Conservation (phyloP, 1,139 yeast genomes). For the Scheffersomyces illinoinensis region DNA sequence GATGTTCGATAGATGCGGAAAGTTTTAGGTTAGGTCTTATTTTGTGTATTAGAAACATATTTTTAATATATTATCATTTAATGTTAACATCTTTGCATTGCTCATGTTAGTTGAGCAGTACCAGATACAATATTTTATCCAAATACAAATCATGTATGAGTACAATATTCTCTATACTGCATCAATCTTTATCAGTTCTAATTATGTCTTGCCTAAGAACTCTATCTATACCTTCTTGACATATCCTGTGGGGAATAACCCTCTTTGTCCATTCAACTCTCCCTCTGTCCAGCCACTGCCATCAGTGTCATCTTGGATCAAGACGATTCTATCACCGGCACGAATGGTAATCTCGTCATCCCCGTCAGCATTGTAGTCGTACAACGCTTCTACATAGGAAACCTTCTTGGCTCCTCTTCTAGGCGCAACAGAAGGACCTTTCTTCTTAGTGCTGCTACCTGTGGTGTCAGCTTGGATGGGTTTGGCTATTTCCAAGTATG, state of each 20-base stretch:
- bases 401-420: slow-evolving; percentile 70
- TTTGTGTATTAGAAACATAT: not conserved
- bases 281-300: slow-evolving; percentile 99
- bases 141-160: no score
- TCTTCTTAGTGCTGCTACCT: slow-evolving; percentile 37
- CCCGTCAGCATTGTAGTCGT: slow-evolving; percentile 79
- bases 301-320: slow-evolving; percentile 66
- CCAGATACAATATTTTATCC: not conserved
- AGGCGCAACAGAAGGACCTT: slow-evolving; percentile 84
- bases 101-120: not conserved
- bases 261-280: slow-evolving; percentile 68
- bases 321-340: slow-evolving; percentile 75
- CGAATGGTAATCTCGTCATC: slow-evolving; percentile 74
- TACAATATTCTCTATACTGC: no score
- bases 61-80: slow-evolving; percentile 1
- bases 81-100: not conserved
- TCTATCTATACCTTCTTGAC: slow-evolving; percentile 37
- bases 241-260: slow-evolving; percentile 84
- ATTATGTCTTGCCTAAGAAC: not conserved
- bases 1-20: slow-evolving; percentile 1
- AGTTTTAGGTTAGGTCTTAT: not conserved
- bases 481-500: slow-evolving; percentile 60
- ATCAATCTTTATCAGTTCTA: not conserved
- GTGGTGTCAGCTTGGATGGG: slow-evolving; percentile 11
- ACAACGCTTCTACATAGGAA: slow-evolving; percentile 70